Base-by-base conservation (phyloP, 2,329 filamentous ascomycete species). In the Arthrobotrys megalospora region DNA sequence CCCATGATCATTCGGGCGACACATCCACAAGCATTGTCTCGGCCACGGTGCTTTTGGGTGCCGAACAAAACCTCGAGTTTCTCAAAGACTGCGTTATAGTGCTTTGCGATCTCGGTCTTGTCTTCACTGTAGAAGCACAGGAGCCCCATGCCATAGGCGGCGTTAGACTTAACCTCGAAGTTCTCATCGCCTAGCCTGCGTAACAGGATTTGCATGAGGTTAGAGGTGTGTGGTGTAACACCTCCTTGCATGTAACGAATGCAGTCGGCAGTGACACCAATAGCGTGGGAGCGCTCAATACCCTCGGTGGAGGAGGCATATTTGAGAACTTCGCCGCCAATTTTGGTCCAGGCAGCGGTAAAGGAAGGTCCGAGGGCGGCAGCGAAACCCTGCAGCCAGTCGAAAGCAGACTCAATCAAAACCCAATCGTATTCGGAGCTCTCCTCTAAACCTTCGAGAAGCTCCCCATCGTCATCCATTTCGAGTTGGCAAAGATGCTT, bases 381-480 rank as follows among this genome's bases (percentile, higher is more conserved):
- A 19, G 94, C 91, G 47, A 98, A 89, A 43, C 93, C 93, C 64
- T 93, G 93, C 63, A 97, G 88, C 55, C 97, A 93, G 81, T 98
- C 96, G 69, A 98, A 89, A 41, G 93, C 94, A 8, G 94, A 97
- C 86, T 99, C 96, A 68, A 98, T 92, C 64, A 97, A 91, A 16
- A 97, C 89, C 96, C 96, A 98, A 87, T 98, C 96, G 83, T 97
- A 97, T 86, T 99, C 96, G 1, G 95, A 97, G 34, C 92, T 92
- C 83, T 94, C 95, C 62, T 90, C 87, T 11, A 87, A 84, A 67
- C 86, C 87, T 70, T 92, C 90, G 8, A 90, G 87, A n/a, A 91
- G 90, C 70, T 90, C 88, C 79, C 91, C 89, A 81, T 95, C 94
- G 79, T 93, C 91, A 77, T 92, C 91, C 53, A 92, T 93, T 21